These are phyloP conservation scores for Corylus americana DNA, from an alignment of 306 rosid genomes.

Conservation along the genomic window DNA sequence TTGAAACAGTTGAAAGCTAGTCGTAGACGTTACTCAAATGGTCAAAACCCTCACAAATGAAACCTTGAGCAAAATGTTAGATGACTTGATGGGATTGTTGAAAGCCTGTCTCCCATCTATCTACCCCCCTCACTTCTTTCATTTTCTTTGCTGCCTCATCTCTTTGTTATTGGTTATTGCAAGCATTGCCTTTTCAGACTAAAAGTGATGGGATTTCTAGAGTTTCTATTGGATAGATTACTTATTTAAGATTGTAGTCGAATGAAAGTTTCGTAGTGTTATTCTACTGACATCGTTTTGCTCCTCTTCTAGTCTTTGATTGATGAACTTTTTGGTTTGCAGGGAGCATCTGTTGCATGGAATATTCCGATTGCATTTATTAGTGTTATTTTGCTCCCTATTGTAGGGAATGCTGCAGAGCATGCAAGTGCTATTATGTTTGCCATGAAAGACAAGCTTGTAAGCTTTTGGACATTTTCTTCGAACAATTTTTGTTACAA, in stretches of 20 bases:
- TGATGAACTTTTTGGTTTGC: conserved; percentile 27
- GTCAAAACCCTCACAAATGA: background rate
- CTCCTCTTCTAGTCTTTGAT: background rate
- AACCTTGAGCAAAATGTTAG: background rate
- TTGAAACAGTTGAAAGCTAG: background rate
- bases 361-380: conserved; percentile 68
- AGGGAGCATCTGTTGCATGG: conserved; percentile 72
- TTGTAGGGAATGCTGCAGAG: conserved; percentile 89
- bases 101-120: background rate
- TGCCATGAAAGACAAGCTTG: conserved; percentile 93
- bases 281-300: background rate
- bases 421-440: conserved; percentile 88
- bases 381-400: conserved; percentile 80
- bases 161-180: background rate
- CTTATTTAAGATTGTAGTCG: background rate
- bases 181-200: background rate
- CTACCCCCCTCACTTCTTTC: background rate
- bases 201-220: background rate
- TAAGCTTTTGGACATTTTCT: conserved; percentile 32
- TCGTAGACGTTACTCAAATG: background rate
- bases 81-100: background rate
- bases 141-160: background rate
- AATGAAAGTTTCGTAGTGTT: background rate
- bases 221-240: background rate
- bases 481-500: background rate